Evolutionary conservation across 2,329 filamentous ascomycete genomes (phyloP).

Genomic region (Sodiomyces alkalinus): DNA sequence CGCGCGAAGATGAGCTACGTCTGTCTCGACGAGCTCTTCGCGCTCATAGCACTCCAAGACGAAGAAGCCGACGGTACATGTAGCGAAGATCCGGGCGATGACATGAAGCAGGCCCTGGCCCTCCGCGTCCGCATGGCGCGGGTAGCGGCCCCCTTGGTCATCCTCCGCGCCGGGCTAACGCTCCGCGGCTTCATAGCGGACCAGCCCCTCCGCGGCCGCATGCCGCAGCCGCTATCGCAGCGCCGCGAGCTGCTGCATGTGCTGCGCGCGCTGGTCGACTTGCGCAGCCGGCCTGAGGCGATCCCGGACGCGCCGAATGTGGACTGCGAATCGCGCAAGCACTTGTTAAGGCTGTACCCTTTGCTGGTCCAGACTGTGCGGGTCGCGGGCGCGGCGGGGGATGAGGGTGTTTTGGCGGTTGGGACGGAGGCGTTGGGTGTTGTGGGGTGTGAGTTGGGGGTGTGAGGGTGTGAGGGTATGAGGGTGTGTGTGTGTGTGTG

Average conservation of each 20-base stretch:
- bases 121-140: constrained; percentile 50
- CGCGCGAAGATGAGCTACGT: constrained; percentile 65
- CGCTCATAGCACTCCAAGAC: constrained; percentile 42
- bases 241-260: constrained; percentile 64
- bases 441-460: constrained; percentile 42
- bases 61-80: too few species aligned
- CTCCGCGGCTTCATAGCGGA: constrained; percentile 81
- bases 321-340: constrained; percentile 49
- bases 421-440: constrained; percentile 45
- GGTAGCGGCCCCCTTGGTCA: constrained; percentile 64
- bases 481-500: too few species aligned
- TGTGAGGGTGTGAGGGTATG: constrained; percentile 10
- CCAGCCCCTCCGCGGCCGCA: constrained; percentile 73
- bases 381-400: constrained; percentile 40
- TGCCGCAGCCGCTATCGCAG: constrained; percentile 76
- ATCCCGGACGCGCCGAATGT: constrained; percentile 42
- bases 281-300: constrained; percentile 55
- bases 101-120: constrained; percentile 11
- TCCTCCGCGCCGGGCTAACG: constrained; percentile 65
- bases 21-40: constrained; percentile 66
- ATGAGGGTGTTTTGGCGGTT: constrained; percentile 42
- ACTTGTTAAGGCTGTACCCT: constrained; percentile 69
- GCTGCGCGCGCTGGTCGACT: constrained; percentile 46
- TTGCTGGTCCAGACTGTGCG: constrained; percentile 51
- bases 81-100: constrained; percentile 8